Conservation (phyloP, 768 basidiomycete species). For the Symmetrospora coprosmae region DNA sequence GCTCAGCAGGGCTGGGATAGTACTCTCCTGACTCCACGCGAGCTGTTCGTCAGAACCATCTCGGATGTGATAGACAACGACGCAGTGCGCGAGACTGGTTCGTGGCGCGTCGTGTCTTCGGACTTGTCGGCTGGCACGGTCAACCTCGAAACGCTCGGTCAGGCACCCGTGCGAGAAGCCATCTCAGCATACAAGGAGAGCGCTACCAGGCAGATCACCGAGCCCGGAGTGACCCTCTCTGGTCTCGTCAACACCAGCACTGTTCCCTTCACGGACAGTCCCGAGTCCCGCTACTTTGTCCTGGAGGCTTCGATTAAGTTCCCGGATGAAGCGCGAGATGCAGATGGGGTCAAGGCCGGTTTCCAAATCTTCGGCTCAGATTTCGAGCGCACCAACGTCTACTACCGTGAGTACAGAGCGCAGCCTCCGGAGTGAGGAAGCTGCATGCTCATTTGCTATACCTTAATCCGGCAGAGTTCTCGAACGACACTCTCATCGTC, state of each 20-base stretch:
- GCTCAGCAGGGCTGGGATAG: background rate
- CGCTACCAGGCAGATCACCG: background rate
- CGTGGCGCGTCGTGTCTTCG: background rate
- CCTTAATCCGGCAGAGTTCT: background rate
- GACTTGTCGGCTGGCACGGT: background rate
- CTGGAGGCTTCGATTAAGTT: background rate
- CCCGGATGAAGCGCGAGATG: background rate
- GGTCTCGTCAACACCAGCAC: background rate
- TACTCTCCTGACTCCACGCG: background rate
- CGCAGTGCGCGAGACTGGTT: background rate
- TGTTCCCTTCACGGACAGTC: no score
- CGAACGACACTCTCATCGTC: background rate
- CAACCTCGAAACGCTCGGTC: background rate
- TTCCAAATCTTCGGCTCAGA: background rate
- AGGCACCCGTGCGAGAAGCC: background rate
- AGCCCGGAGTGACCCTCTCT: background rate
- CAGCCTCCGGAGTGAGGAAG: background rate
- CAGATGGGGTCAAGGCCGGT: background rate
- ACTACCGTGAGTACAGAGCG: background rate
- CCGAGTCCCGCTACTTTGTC: background rate
- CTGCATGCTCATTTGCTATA: no score
- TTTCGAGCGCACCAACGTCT: background rate
- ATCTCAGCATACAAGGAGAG: background rate
- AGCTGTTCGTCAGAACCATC: background rate
- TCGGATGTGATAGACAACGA: background rate